phyloP scores from a whole-genome alignment of 192 early-diverging fungal genomes.

The Entomortierella lignicola region DNA sequence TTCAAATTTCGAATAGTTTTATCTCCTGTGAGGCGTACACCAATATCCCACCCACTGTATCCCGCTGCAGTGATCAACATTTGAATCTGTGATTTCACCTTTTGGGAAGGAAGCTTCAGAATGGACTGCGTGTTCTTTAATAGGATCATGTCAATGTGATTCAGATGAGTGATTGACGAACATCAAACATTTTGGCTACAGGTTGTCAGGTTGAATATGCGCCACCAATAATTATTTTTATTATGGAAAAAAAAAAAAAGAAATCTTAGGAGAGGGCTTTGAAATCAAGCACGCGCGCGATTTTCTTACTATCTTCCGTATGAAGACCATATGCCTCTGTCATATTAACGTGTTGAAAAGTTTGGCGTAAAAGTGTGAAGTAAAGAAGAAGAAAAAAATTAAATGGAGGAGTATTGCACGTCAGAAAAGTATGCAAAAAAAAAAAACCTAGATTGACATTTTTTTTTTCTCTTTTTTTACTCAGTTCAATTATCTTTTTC shows the following conservation, averaged over 20 bases:
- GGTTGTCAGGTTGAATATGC: not conserved
- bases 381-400: not conserved
- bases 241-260: no score
- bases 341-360: not conserved
- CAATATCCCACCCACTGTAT: conserved; percentile 70
- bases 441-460: no score
- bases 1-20: conserved; percentile 63
- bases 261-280: not conserved
- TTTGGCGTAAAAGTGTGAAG: not conserved
- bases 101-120: conserved; percentile 7
- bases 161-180: no score
- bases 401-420: not conserved
- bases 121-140: conserved; percentile 41
- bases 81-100: conserved; percentile 38
- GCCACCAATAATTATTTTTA: no score
- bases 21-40: conserved; percentile 66
- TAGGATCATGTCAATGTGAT: conserved; percentile 39
- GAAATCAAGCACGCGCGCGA: conserved; percentile 29
- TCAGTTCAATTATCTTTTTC: not conserved
- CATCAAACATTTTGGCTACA: no score
- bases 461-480: no score
- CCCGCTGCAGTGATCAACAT: conserved; percentile 61
- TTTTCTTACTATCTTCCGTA: conserved; percentile 18
- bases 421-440: not conserved
- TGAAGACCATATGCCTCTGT: conserved; percentile 24